These are phyloP conservation scores for Paraconiothyrium brasiliense DNA, from an alignment of 2,329 filamentous ascomycete species.

Conservation along the genomic window DNA sequence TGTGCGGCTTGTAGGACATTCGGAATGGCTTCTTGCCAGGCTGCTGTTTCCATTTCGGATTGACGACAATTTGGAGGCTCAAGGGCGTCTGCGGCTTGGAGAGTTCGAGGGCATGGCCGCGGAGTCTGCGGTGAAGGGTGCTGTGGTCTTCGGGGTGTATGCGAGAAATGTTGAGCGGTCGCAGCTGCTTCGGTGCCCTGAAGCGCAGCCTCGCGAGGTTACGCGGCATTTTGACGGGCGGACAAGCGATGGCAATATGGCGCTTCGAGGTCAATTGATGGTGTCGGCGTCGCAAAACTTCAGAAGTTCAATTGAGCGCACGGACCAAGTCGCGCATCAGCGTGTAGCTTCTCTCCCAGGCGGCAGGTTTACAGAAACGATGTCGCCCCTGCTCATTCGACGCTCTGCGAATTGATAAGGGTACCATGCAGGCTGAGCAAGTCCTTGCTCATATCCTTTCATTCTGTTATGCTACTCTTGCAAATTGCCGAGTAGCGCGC, in stretches of 20 bases:
- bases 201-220: constrained; percentile 39
- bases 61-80: constrained; percentile 35
- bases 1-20: constrained; percentile 34
- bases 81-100: constrained; percentile 37
- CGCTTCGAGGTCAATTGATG: constrained; percentile 6
- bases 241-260: constrained; percentile 20
- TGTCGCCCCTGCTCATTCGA: constrained; percentile 1
- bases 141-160: constrained; percentile 17
- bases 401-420: not conserved
- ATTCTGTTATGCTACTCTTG: constrained; percentile 1
- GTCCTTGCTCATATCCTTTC: not conserved
- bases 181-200: constrained; percentile 26
- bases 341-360: constrained; percentile 26
- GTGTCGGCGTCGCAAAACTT: constrained; percentile 20
- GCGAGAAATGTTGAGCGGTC: constrained; percentile 29
- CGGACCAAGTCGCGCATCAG: constrained; percentile 19
- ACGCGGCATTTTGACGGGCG: constrained; percentile 40
- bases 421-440: not conserved
- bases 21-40: constrained; percentile 21
- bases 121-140: constrained; percentile 26
- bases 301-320: constrained; percentile 1
- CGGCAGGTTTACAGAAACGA: constrained; percentile 26
- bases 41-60: constrained; percentile 32
- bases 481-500: constrained; percentile 1
- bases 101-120: constrained; percentile 34